Evolutionary conservation across 2,329 filamentous ascomycete genomes (phyloP).

Genomic region (Aspergillus melleus): DNA sequence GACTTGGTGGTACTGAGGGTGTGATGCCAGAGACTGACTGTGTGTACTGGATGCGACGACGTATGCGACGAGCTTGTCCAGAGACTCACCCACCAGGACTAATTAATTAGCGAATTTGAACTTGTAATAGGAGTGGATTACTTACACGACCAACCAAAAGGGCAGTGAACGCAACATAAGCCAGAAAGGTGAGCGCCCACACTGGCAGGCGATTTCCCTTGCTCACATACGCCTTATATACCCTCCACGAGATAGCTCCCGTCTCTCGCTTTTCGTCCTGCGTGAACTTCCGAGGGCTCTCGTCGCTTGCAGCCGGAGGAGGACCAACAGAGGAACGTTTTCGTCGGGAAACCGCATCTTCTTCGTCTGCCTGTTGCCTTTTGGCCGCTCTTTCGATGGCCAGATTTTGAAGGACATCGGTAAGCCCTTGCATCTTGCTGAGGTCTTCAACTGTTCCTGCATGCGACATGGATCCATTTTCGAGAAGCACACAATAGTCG

Average conservation of each 20-base stretch:
- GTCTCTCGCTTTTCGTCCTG: constrained; percentile 73
- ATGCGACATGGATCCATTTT: constrained; percentile 65
- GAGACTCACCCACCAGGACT: constrained; percentile 51
- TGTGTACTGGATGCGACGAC: not conserved
- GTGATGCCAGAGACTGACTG: not conserved
- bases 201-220: constrained; percentile 64
- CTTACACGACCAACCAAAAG: constrained; percentile 54
- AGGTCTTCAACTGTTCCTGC: constrained; percentile 66
- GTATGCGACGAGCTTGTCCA: constrained; percentile 42
- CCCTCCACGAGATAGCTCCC: constrained; percentile 65
- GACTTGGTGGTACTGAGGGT: not conserved
- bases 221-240: constrained; percentile 69
- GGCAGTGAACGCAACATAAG: constrained; percentile 58
- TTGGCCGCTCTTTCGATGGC: constrained; percentile 42
- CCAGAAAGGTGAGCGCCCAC: constrained; percentile 56
- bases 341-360: constrained; percentile 9
- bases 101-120: not conserved
- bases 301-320: constrained; percentile 19
- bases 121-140: constrained; percentile 2
- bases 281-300: constrained; percentile 66
- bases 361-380: constrained; percentile 6
- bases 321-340: constrained; percentile 14
- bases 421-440: constrained; percentile 40
- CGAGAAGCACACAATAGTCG: constrained; percentile 72
- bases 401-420: constrained; percentile 42